Evolutionary conservation across 2,329 filamentous ascomycete species (phyloP).

Genomic region (Trichoderma pleuroti): DNA sequence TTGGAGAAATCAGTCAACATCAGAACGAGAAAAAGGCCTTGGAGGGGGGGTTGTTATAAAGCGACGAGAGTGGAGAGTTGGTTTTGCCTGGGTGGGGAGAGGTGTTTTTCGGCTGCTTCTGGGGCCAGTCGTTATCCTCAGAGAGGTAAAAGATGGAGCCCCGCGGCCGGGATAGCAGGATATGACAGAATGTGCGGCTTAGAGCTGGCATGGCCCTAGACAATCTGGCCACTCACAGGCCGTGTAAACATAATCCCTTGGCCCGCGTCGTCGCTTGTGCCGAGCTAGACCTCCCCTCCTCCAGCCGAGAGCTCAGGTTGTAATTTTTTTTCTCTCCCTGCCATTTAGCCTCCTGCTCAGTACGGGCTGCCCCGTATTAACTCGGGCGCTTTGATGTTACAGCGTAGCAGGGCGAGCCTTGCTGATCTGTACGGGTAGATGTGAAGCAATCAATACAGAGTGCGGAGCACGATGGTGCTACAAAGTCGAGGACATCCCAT

Average conservation of each 20-base stretch:
- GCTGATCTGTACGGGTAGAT: background rate
- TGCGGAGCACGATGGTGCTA: background rate
- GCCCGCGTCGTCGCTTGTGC: constrained; percentile 20
- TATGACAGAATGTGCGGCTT: constrained; percentile 16
- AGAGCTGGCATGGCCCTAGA: constrained; percentile 10
- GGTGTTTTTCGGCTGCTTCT: constrained; percentile 24
- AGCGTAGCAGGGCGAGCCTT: background rate
- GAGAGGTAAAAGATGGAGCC: constrained; percentile 11
- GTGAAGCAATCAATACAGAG: background rate
- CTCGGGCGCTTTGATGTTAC: background rate
- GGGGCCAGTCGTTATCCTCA: constrained; percentile 22
- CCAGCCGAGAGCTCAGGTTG: constrained; percentile 16
- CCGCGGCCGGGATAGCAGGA: constrained; percentile 14
- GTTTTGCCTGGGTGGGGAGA: constrained; percentile 23
- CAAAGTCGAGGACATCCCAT: background rate
- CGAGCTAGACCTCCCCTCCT: constrained; percentile 14
- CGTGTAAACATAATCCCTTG: constrained; percentile 27
- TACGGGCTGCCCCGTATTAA: background rate
- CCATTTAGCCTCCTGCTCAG: background rate
- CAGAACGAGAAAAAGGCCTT: constrained; percentile 17
- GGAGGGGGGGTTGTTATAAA: constrained; percentile 25
- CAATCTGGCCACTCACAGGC: constrained; percentile 26
- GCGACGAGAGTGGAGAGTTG: constrained; percentile 22
- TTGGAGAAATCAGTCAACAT: constrained; percentile 20
- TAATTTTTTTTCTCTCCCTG: background rate